These are phyloP conservation scores for Grosmannia clavigera DNA, from an alignment of 2,329 filamentous ascomycete genomes.

Conservation along the genomic window DNA sequence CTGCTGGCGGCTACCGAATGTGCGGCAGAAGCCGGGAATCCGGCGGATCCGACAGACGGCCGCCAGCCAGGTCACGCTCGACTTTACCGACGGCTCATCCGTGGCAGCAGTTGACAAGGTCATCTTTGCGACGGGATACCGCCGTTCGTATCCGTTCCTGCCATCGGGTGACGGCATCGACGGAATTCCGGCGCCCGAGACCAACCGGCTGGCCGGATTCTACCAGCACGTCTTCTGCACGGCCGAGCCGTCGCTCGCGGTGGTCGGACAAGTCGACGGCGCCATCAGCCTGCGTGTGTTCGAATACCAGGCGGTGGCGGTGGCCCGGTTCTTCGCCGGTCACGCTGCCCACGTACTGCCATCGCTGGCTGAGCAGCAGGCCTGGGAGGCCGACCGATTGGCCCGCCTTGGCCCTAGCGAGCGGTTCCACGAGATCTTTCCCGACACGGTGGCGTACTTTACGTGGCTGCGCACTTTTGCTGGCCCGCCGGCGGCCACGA, in stretches of 20 bases:
- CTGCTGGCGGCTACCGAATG: constrained; percentile 41
- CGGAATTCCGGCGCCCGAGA: constrained; percentile 22
- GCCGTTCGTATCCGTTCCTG: constrained; percentile 50
- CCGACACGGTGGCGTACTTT: constrained; percentile 4
- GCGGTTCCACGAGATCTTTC: constrained; percentile 5
- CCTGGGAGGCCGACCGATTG: constrained; percentile 46
- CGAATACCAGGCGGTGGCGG: constrained; percentile 54
- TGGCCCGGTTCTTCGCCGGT: constrained; percentile 44
- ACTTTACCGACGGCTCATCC: constrained; percentile 42
- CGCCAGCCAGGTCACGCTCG: constrained; percentile 31
- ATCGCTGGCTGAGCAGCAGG: constrained; percentile 30
- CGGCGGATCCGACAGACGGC: constrained; percentile 38
- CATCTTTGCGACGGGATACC: constrained; percentile 57
- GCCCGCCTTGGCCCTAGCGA: constrained; percentile 9
- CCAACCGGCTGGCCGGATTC: constrained; percentile 37
- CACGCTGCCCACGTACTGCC: constrained; percentile 33
- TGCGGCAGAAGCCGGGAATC: constrained; percentile 30
- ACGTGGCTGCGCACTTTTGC: constrained; percentile 3
- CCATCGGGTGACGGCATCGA: constrained; percentile 18
- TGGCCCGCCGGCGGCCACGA: not conserved
- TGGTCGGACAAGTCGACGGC: constrained; percentile 38
- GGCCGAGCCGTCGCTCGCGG: constrained; percentile 41
- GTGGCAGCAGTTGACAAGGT: constrained; percentile 47
- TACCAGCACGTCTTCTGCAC: constrained; percentile 47
- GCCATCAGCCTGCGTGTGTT: constrained; percentile 55